Evolutionary conservation across 2,329 filamentous ascomycete genomes (phyloP).

Genomic region (Paracamarosporium sp.): DNA sequence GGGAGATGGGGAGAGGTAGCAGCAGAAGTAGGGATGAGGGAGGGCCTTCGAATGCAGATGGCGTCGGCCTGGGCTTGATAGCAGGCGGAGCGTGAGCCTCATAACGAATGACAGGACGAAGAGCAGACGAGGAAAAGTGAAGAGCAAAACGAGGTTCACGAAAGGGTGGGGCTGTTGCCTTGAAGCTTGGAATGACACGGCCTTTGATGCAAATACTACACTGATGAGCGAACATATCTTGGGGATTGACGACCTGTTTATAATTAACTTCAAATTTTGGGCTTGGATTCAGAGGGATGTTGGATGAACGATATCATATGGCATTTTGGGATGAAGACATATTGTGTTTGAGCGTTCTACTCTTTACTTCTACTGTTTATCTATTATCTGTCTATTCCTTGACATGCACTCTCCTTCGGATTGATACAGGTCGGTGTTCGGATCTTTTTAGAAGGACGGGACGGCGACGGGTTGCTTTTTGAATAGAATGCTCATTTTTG

Average conservation of each 20-base stretch:
- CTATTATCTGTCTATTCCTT: not conserved
- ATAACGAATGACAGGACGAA: not conserved
- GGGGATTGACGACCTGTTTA: conserved; percentile 7
- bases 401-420: not conserved
- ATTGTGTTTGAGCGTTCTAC: not conserved
- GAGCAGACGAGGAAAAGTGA: not conserved
- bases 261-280: conserved; percentile 3
- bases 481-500: not conserved
- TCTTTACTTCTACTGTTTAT: not conserved
- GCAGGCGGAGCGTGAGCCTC: conserved; percentile 8
- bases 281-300: not conserved
- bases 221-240: not conserved
- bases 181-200: not conserved
- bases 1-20: conserved; percentile 67
- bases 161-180: not conserved
- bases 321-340: conserved; percentile 1
- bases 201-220: not conserved
- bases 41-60: conserved; percentile 28
- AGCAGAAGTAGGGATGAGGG: conserved; percentile 38
- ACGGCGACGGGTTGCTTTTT: not conserved
- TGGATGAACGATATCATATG: conserved; percentile 9
- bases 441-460: not conserved
- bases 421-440: not conserved
- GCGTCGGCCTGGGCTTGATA: conserved; percentile 36
- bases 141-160: not conserved